Base-by-base conservation (phyloP, 2,329 filamentous ascomycete species). In the Purpureocillium lavendulum region DNA sequence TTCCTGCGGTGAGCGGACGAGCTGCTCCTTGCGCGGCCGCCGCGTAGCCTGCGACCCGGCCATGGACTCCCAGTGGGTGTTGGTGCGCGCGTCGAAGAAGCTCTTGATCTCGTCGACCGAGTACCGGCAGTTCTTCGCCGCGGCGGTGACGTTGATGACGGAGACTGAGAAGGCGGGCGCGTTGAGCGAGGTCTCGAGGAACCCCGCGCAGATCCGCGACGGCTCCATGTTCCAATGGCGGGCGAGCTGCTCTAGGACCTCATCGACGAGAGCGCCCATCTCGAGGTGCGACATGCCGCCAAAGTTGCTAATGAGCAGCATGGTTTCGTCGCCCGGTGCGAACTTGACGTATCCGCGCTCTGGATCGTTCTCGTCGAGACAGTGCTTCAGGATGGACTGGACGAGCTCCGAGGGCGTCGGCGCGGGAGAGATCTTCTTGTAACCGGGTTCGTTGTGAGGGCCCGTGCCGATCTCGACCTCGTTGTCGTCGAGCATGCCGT, bases 101-200 rank as follows among this genome's bases (percentile, higher is more conserved):
- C 65, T 61, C 45, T 82, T 70, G 62, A 85, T 73, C 9, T 79
- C 69, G 2, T 62, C 65, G 29, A 55, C 57, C 1, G 67, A 66
- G 54, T 73, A 74, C 2, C 59, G 47, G 51, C 64, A 69, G 42
- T 62, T 62, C 36, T 52, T 51, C 0, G 71, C 65, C 0, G 69
- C 65, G 1, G 64, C 66, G 0, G 70, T 69, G 30, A 79, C 54
- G 54, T 80, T 84, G 50, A 84, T 61, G 36, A 86, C 49, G 4
- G 80, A 82, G 6, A 86, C 70, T 12, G 77, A 82, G 52, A 86
- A 86, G 0, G 80, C 82, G 0, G 81, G 72, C 0, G 80, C 82
- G 47, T 86, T 85, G 50, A 87, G 69, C 13, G 79, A 84, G 0
- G 82, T 85, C 70, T 85, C 83, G 40, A 81, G 71, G 21, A 75